phyloP scores from a whole-genome alignment of 257 asterid species.

The Ilex asprella region DNA sequence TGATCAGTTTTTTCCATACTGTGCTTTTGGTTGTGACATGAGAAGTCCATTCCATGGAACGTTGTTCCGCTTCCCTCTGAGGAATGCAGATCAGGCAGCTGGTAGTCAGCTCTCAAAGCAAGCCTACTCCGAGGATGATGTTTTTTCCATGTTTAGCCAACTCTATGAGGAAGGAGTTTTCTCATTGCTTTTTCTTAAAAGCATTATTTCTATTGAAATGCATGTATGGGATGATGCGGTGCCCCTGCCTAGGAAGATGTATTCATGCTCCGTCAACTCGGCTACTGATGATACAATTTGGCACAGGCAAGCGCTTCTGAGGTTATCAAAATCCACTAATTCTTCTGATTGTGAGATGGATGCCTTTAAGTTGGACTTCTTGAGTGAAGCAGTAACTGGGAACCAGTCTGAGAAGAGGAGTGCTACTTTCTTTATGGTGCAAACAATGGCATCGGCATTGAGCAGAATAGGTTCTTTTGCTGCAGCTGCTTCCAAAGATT shows the following conservation, averaged over 20 bases:
- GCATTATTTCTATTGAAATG: constrained; percentile 69
- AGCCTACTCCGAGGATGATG: constrained; percentile 77
- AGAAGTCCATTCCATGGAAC: constrained; percentile 78
- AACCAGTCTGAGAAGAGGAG: constrained; percentile 41
- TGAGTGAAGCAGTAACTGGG: constrained; percentile 60
- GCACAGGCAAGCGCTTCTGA: constrained; percentile 74
- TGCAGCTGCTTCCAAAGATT: constrained; percentile 71
- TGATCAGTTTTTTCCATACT: constrained; percentile 89
- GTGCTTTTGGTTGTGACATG: constrained; percentile 97
- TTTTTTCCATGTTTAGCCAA: constrained; percentile 72
- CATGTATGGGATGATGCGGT: constrained; percentile 77
- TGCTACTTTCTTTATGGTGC: constrained; percentile 66
- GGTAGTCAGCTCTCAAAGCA: constrained; percentile 89
- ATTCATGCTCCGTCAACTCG: constrained; percentile 59
- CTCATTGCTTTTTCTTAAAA: constrained; percentile 79
- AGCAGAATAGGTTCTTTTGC: constrained; percentile 91
- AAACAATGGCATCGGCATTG: constrained; percentile 76
- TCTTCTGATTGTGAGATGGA: constrained; percentile 47
- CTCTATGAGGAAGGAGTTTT: constrained; percentile 84
- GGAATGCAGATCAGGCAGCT: constrained; percentile 82
- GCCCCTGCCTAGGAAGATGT: constrained; percentile 64
- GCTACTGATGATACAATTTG: constrained; percentile 44
- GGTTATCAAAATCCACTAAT: constrained; percentile 44
- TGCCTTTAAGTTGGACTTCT: constrained; percentile 67
- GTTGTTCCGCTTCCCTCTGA: constrained; percentile 95